Evolutionary conservation across 78 protist genomes (phyloP).

Genomic region (Trichosphaerium sp.): DNA sequence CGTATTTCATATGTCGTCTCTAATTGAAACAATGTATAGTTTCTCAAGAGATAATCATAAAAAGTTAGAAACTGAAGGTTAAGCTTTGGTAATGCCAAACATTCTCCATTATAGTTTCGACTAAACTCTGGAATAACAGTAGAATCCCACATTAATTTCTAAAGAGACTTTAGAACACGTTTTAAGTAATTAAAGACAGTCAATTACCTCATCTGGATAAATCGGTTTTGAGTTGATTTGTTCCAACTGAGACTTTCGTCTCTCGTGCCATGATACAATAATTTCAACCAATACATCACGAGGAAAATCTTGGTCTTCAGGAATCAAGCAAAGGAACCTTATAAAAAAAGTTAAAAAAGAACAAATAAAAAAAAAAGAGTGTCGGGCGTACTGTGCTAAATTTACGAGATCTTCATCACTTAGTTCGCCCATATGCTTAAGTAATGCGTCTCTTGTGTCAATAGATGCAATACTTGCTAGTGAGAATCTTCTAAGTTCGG

Average conservation of each 20-base stretch:
- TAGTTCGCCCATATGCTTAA: slow-evolving; percentile 3
- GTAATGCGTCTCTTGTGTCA: neutral
- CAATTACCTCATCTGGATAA: slow-evolving; percentile 58
- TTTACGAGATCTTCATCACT: neutral
- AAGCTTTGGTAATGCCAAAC: slow-evolving; percentile 79
- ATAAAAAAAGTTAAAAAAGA: neutral
- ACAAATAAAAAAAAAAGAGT: neutral
- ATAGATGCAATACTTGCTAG: slow-evolving; percentile 46
- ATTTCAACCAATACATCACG: slow-evolving; percentile 27
- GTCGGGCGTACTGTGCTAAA: neutral
- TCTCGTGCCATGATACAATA: slow-evolving; percentile 4
- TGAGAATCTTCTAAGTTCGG: slow-evolving; percentile 47
- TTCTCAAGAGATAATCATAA: slow-evolving; percentile 85
- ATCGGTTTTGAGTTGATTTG: slow-evolving; percentile 57
- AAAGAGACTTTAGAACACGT: too few relatives aligned
- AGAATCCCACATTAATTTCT: slow-evolving; percentile 1
- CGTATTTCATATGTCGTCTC: slow-evolving; percentile 75
- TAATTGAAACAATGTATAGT: slow-evolving; percentile 68
- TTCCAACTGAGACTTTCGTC: slow-evolving; percentile 33
- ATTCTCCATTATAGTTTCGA: slow-evolving; percentile 6
- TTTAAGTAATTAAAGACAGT: neutral
- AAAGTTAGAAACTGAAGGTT: slow-evolving; percentile 87
- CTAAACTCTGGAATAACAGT: slow-evolving; percentile 2
- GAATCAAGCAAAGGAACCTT: neutral
- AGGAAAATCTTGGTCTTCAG: neutral